A percentile compares a stretch with the other conserved stretches of the same genome.
phyloP scores from a whole-genome alignment of 2,329 filamentous ascomycete genomes.

The Coleophoma crateriformis region DNA sequence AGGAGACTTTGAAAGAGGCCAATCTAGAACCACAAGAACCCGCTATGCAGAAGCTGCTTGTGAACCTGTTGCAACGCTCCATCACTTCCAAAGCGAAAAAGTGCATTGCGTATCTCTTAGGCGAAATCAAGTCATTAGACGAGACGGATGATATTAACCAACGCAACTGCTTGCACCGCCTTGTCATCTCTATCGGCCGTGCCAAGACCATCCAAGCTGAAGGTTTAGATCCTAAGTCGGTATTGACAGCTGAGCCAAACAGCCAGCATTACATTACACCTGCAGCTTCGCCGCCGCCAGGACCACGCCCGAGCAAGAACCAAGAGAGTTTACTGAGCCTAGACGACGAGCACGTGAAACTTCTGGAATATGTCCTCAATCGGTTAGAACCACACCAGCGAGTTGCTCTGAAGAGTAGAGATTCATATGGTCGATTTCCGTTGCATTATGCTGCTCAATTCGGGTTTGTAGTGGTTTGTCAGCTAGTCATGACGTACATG shows the following conservation, averaged over 20 bases:
- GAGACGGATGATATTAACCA: conserved; percentile 91
- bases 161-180: conserved; percentile 86
- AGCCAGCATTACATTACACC: conserved; percentile 69
- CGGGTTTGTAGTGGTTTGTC: conserved; percentile 85
- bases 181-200: conserved; percentile 88
- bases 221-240: conserved; percentile 5
- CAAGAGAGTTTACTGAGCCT: conserved; percentile 64
- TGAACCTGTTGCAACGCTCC: conserved; percentile 73
- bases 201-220: conserved; percentile 44
- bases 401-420: conserved; percentile 59
- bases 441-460: conserved; percentile 94
- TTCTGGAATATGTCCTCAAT: conserved; percentile 60
- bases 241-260: conserved; percentile 37
- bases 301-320: conserved; percentile 55
- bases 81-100: conserved; percentile 64
- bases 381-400: conserved; percentile 64
- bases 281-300: conserved; percentile 59
- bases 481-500: conserved; percentile 83
- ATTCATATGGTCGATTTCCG: conserved; percentile 77
- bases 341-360: conserved; percentile 70
- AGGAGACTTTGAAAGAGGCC: conserved; percentile 51
- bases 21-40: conserved; percentile 46
- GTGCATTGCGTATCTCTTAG: conserved; percentile 68
- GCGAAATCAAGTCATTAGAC: conserved; percentile 65
- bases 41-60: conserved; percentile 60